Evolutionary conservation across 305 asterid species (phyloP).

Genomic region (Petunia hybrid): DNA sequence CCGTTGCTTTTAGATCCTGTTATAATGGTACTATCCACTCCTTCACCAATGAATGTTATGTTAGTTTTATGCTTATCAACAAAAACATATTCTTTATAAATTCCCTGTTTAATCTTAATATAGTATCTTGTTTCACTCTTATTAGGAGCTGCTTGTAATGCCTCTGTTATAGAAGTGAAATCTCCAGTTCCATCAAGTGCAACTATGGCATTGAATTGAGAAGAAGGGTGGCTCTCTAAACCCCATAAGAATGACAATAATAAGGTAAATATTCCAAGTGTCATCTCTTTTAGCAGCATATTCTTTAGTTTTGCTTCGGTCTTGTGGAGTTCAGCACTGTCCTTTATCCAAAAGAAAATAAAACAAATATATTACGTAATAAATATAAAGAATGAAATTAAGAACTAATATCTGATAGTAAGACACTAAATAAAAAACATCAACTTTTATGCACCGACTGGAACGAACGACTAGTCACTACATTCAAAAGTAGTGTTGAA

Average conservation of each 20-base stretch:
- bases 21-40: conserved; percentile 16
- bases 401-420: background rate
- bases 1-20: conserved; percentile 12
- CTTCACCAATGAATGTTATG: conserved; percentile 30
- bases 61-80: background rate
- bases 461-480: too few species aligned
- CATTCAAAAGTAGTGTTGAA: too few species aligned
- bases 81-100: conserved; percentile 28
- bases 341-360: background rate
- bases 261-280: conserved; percentile 10
- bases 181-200: conserved; percentile 30
- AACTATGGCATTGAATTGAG: background rate
- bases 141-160: conserved; percentile 24
- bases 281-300: background rate
- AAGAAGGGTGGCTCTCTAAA: background rate
- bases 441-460: too few species aligned
- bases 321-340: too few species aligned
- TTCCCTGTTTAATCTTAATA: conserved; percentile 30
- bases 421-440: too few species aligned
- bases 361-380: too few species aligned
- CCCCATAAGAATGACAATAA: conserved; percentile 19
- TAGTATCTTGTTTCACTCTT: background rate
- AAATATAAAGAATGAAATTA: background rate
- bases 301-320: background rate
- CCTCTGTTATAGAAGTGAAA: conserved; percentile 21